Evolutionary conservation across 2,329 filamentous ascomycete genomes (phyloP), one percentile per base, ranked within the genome.

Genomic region (Microcyclospora pomicola): DNA sequence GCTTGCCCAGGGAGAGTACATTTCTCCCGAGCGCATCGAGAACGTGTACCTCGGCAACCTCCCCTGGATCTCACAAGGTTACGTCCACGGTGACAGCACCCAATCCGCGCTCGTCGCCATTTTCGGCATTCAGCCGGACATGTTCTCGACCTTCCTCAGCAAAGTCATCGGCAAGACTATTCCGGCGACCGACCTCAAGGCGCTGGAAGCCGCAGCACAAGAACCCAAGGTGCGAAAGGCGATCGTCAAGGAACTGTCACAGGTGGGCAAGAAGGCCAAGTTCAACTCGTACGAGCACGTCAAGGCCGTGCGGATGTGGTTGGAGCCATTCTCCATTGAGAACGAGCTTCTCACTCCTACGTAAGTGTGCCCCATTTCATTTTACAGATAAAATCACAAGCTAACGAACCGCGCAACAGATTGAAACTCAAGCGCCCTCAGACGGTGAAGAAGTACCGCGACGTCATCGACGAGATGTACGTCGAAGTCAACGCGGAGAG

Each of bases 1-100:
- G 72, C 75, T 98, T 39, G 80, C 88, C 0, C 91, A 98, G 63
- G 91, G 91, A 59, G 91, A 98, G 66, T 98, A 98, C 64, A 85
- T 98, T 53, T 94, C 87, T 1, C 91, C 91, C 11, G 91, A 98
- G 66, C 83, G 87, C 40, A 84, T 98, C 55, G 91, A 98, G 68
- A 95, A 94, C 59, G 81, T 94, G 28, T 92, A 87, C 60, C 69
- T 92, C 45, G 84, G 82, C 45, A 86, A 81, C 63, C 78, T 78
- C 45, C 80, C 75, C 47, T 77, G 87, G 49, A 65, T 96, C 16
- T 73, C 77, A 15, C 80, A 81, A 55, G 86, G 80, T 2, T 95
- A 84, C 56, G 83, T 96, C 16, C 88, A 98, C 63, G 91, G 91
- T 31, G 88, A 96, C 57, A 76, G 77, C 44, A 72, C 80, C 44